These are phyloP conservation scores for Corinectria fuckeliana DNA, from an alignment of 2,329 filamentous ascomycete species.

Conservation along the genomic window DNA sequence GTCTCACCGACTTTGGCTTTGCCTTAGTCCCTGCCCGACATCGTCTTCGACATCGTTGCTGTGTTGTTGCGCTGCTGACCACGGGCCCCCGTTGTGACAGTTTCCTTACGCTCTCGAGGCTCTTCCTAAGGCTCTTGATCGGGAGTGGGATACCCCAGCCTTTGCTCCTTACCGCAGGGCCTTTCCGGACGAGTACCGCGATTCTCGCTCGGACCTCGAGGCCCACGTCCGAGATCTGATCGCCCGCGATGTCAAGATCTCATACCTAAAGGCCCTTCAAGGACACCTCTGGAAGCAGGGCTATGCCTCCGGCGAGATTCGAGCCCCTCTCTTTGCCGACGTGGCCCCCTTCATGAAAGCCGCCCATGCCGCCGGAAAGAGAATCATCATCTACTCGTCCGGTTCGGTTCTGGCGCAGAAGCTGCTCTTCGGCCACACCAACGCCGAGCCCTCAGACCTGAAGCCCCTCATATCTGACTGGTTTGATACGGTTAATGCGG, in stretches of 20 bases:
- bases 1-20: conserved; percentile 37
- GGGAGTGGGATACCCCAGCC: conserved; percentile 69
- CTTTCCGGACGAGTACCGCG: conserved; percentile 70
- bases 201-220: conserved; percentile 64
- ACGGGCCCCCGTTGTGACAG: conserved; percentile 49
- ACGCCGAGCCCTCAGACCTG: conserved; percentile 64
- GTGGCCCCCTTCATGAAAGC: conserved; percentile 67
- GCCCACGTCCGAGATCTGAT: conserved; percentile 75
- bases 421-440: conserved; percentile 74
- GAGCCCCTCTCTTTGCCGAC: conserved; percentile 77
- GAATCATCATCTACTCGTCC: conserved; percentile 80
- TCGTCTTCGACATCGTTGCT: conserved; percentile 17
- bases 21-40: conserved; percentile 14
- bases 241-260: conserved; percentile 73
- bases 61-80: conserved; percentile 23
- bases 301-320: conserved; percentile 72
- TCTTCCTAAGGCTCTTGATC: conserved; percentile 67
- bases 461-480: conserved; percentile 66
- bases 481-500: conserved; percentile 84
- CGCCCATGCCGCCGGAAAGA: conserved; percentile 63
- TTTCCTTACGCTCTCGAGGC: conserved; percentile 78
- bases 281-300: conserved; percentile 80
- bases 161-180: conserved; percentile 74
- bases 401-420: conserved; percentile 83
- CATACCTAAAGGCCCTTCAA: conserved; percentile 81